Conservation (phyloP, 306 rosid genomes). For the Neltuma alba region DNA sequence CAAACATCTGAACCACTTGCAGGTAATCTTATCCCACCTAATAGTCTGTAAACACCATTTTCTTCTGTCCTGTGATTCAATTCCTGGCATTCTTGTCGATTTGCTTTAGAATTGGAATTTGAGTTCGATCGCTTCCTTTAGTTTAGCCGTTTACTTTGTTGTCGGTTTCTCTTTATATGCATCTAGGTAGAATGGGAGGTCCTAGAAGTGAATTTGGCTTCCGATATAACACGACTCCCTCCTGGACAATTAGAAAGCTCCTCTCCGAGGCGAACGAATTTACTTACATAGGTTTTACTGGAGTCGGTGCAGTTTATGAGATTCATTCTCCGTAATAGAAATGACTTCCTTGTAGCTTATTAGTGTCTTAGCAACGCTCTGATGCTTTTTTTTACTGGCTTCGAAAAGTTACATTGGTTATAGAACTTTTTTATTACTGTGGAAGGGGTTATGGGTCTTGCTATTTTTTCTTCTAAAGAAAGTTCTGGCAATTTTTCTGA, state of each 20-base stretch:
- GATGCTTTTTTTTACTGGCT: not conserved
- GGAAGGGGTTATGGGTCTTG: not conserved
- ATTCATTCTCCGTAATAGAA: not conserved
- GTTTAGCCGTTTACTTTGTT: not conserved
- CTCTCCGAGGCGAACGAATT: not conserved
- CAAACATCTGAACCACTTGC: not conserved
- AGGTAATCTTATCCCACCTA: not conserved
- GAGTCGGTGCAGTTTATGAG: not conserved
- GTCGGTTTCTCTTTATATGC: slow-evolving; percentile 2
- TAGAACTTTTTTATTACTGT: not conserved
- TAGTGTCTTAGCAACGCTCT: not conserved
- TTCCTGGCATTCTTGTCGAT: not conserved
- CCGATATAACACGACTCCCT: not conserved
- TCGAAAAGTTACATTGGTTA: not conserved
- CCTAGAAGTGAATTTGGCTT: not conserved
- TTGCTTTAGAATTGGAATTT: not conserved
- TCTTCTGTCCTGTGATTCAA: not conserved
- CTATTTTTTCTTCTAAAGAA: not conserved
- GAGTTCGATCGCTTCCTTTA: not conserved
- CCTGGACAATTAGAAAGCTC: not conserved
- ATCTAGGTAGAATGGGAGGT: not conserved
- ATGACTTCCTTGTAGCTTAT: not conserved
- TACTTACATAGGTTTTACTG: not conserved
- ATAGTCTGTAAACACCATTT: not conserved
- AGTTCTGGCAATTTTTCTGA: not conserved